Base-by-base conservation (phyloP, 192 early-diverging fungal species). In the Lobulomyces angularis region DNA sequence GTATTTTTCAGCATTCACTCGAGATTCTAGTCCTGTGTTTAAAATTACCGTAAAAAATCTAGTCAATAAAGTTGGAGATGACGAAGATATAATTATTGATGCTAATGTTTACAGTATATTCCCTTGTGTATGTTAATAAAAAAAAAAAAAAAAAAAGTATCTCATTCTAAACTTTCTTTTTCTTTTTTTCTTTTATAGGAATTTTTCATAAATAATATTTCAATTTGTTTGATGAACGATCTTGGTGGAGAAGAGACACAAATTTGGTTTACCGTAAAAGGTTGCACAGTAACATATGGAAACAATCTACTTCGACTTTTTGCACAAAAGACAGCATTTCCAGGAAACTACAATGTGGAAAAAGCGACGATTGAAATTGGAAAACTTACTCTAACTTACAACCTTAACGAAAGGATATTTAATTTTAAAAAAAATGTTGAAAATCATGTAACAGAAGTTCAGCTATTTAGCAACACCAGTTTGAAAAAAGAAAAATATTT, bases 291-390 rank as follows among this genome's bases (percentile, higher is more conserved):
- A 27, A 56, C 71, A 70, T 54, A 42, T 28, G 7, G 19, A 27
- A 27, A 31, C 27, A 26, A 11, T 9, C 26, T 41, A 17, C 23
- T 3, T 12, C 5, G 8, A n/a, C 19, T 35, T 1, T 5, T 42
- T 19, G 17, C 8, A 32, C 22, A 8, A 37, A 45, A 74, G 65
- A 64, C 56, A 20, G 64, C 73, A 8, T 61, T 70, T 2, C 67
- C 67, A 21, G 81, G 81, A 24, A 67, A 63, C 22, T 84, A 81
- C 54, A 55, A 61, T 1, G 53, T 70, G 11, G 73, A 72, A 24
- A 60, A 51, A 5, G 61, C 69, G 31, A 55, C 57, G 23, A 32
- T 82, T 46, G 50, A 48, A 17, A 60, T 71, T 20, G 79, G 80
- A 17, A 79, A 78, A 43, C 35, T 82, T 17, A 44, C 63, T 12